Evolutionary conservation across 768 basidiomycete species (phyloP).

Genomic region (Lentinula lateritia): DNA sequence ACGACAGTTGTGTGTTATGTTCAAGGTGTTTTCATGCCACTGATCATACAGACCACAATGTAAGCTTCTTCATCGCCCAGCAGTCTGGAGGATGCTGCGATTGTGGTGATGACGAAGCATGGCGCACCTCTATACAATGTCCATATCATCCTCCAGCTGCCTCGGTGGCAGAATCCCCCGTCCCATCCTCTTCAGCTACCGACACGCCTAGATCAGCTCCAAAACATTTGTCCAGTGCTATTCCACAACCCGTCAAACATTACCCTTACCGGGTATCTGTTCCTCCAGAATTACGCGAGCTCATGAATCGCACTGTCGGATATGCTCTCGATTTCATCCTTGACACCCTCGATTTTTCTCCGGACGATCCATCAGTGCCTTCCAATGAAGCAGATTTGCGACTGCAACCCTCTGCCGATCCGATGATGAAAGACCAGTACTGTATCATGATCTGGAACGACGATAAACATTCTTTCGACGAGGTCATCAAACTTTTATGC

Average conservation of each 20-base stretch:
- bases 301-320: conserved; percentile 66
- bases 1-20: conserved; percentile 89
- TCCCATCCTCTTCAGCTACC: conserved; percentile 11
- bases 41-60: conserved; percentile 83
- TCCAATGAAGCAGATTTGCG: conserved; percentile 63
- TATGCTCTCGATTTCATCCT: conserved; percentile 81
- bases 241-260: conserved; percentile 51
- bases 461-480: conserved; percentile 92
- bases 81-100: conserved; percentile 94
- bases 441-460: conserved; percentile 92
- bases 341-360: conserved; percentile 76
- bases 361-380: conserved; percentile 70
- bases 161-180: conserved; percentile 16
- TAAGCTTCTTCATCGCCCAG: conserved; percentile 89
- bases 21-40: conserved; percentile 85
- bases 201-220: conserved; percentile 38
- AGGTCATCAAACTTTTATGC: conserved; percentile 70
- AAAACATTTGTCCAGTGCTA: conserved; percentile 39
- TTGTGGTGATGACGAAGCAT: conserved; percentile 89
- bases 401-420: conserved; percentile 70
- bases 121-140: conserved; percentile 65
- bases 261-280: conserved; percentile 52
- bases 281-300: conserved; percentile 66
- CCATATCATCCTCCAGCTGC: conserved; percentile 66
- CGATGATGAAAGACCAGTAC: conserved; percentile 74